A percentile compares a stretch with the other conserved stretches of the same genome.
Evolutionary conservation across 163 green algal genomes (phyloP).

Genomic region (Prototheca cutis): DNA sequence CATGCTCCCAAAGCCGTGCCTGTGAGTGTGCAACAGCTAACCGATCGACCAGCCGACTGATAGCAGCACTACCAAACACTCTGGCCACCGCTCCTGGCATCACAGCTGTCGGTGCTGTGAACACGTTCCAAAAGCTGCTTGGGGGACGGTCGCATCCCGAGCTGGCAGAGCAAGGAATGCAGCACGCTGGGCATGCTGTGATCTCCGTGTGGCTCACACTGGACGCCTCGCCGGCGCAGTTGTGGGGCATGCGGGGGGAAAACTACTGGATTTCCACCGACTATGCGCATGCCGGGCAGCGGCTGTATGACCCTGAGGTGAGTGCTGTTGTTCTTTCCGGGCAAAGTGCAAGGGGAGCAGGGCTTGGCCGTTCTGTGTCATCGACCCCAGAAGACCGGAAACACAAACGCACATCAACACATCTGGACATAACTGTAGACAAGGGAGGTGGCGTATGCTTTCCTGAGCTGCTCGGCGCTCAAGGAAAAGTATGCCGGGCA

Average conservation of each 20-base stretch:
- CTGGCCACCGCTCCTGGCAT: too few species aligned
- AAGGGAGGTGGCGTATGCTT: not conserved
- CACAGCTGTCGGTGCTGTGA: not conserved
- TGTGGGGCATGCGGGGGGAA: conserved; percentile 1
- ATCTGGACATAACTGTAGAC: too few species aligned
- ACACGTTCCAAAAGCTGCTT: not conserved
- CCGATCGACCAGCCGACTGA: too few species aligned
- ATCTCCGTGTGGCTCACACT: not conserved
- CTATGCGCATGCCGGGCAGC: not conserved
- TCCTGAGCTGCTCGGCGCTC: not conserved
- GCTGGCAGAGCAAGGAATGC: not conserved
- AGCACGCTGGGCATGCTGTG: not conserved
- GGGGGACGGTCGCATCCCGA: not conserved
- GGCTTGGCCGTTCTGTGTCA: too few species aligned
- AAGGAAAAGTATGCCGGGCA: not conserved
- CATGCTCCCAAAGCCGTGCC: too few species aligned
- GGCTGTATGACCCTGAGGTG: not conserved
- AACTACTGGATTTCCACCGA: not conserved
- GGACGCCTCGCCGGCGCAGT: not conserved
- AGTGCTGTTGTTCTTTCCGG: too few species aligned
- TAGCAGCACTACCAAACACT: too few species aligned
- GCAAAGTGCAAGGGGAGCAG: too few species aligned
- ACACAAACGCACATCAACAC: too few species aligned
- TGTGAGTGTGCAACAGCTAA: too few species aligned
- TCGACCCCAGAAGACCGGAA: too few species aligned